Conservation (phyloP, 768 basidiomycete genomes). For the Macrolepiota albuminosa region DNA sequence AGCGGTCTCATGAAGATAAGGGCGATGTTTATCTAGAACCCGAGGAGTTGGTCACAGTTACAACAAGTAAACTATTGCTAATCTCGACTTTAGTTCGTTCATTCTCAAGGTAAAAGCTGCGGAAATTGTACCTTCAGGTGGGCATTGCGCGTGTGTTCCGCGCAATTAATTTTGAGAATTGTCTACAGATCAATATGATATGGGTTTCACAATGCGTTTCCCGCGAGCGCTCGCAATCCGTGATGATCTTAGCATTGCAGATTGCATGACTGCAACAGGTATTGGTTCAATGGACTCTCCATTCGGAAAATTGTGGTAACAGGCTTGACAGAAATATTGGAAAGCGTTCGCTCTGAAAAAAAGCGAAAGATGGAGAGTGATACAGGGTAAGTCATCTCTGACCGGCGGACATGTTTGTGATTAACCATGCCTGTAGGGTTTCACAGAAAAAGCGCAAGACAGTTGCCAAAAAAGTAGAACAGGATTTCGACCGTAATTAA, state of each 20-base stretch:
- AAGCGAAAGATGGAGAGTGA: slow-evolving; percentile 74
- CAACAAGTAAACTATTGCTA: background rate
- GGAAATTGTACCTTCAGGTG: slow-evolving; percentile 78
- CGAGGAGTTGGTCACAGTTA: slow-evolving; percentile 55
- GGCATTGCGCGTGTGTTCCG: background rate
- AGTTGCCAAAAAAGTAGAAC: slow-evolving; percentile 44
- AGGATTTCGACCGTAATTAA: background rate
- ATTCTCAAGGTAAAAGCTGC: slow-evolving; percentile 92
- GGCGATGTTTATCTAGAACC: slow-evolving; percentile 92
- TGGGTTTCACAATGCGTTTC: slow-evolving; percentile 91
- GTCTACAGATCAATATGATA: slow-evolving; percentile 69
- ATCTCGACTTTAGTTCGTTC: slow-evolving; percentile 63
- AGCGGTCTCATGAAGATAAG: slow-evolving; percentile 66
- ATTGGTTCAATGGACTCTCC: background rate
- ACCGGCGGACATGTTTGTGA: background rate
- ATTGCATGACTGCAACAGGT: slow-evolving; percentile 74
- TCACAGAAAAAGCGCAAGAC: slow-evolving; percentile 59
- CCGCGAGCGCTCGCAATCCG: slow-evolving; percentile 80
- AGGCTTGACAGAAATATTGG: slow-evolving; percentile 44
- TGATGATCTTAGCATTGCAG: slow-evolving; percentile 67
- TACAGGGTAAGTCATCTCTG: slow-evolving; percentile 33
- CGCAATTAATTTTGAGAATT: slow-evolving; percentile 6
- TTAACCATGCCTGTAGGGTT: slow-evolving; percentile 18
- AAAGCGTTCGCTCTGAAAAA: slow-evolving; percentile 55
- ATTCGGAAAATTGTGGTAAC: background rate